phyloP scores from a whole-genome alignment of 176 grass and related monocot genomes.

The Canna indica region DNA sequence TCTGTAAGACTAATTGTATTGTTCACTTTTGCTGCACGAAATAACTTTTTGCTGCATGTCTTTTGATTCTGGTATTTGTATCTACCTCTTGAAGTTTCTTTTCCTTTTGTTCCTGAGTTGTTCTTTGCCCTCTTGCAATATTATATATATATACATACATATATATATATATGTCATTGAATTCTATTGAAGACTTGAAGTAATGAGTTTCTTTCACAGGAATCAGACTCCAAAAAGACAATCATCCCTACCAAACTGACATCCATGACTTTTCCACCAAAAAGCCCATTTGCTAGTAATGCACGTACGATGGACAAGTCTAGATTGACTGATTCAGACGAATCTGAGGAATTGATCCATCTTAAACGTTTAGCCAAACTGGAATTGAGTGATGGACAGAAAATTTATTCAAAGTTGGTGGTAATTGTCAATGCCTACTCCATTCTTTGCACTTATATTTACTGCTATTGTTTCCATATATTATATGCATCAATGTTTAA shows the following conservation, averaged over 20 bases:
- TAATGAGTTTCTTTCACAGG: conserved; percentile 27
- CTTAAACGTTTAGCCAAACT: conserved; percentile 54
- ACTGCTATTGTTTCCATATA: not conserved
- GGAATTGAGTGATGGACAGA: conserved; percentile 61
- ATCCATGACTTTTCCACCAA: conserved; percentile 49
- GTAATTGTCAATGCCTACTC: conserved; percentile 40
- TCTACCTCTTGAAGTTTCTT: not conserved
- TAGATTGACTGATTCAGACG: conserved; percentile 13
- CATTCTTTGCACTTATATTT: conserved; percentile 4
- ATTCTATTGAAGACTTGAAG: too few relatives aligned
- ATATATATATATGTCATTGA: too few relatives aligned
- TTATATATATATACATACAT: too few relatives aligned
- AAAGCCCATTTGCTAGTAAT: conserved; percentile 12
- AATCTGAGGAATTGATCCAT: conserved; percentile 30
- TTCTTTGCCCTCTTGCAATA: not conserved
- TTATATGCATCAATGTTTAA: too few relatives aligned
- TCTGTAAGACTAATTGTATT: not conserved
- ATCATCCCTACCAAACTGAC: conserved; percentile 56
- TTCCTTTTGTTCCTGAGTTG: not conserved
- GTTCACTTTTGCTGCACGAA: not conserved
- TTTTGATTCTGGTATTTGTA: not conserved
- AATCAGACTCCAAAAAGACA: conserved; percentile 43
- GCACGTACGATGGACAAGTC: conserved; percentile 19
- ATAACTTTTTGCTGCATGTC: too few relatives aligned
- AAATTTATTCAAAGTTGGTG: conserved; percentile 77